Evolutionary conservation across 2,329 filamentous ascomycete genomes (phyloP).

Genomic region (Furcasterigmium furcatum): DNA sequence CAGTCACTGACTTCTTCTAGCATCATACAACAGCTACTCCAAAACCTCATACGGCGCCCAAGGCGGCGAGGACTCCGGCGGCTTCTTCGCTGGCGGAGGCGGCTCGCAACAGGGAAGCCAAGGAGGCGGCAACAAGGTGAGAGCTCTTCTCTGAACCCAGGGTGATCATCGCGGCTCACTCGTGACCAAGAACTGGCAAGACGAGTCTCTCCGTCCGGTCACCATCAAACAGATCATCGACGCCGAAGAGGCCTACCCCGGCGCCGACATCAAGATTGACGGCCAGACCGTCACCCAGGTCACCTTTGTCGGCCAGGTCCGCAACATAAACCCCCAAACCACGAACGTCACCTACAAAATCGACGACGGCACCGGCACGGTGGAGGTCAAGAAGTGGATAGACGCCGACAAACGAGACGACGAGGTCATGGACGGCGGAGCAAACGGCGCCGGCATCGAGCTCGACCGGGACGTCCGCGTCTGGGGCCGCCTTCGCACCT

Average conservation of each 20-base stretch:
- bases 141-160: background rate
- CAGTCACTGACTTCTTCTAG: slow-evolving; percentile 17
- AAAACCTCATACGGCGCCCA: slow-evolving; percentile 47
- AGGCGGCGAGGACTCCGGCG: slow-evolving; percentile 58
- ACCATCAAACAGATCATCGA: slow-evolving; percentile 94
- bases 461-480: slow-evolving; percentile 81
- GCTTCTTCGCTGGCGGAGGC: slow-evolving; percentile 53
- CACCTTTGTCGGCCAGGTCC: slow-evolving; percentile 87
- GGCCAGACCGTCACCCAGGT: slow-evolving; percentile 69
- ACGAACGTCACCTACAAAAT: slow-evolving; percentile 92
- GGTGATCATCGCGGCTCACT: background rate
- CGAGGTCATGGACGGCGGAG: slow-evolving; percentile 27
- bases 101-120: slow-evolving; percentile 56
- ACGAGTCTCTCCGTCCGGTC: slow-evolving; percentile 87
- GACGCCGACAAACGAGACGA: slow-evolving; percentile 58
- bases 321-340: slow-evolving; percentile 77
- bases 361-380: slow-evolving; percentile 89
- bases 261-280: slow-evolving; percentile 80
- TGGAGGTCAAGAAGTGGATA: slow-evolving; percentile 89
- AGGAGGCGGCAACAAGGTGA: slow-evolving; percentile 42
- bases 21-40: slow-evolving; percentile 42
- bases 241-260: slow-evolving; percentile 70
- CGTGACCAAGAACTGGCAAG: slow-evolving; percentile 46
- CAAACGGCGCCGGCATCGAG: slow-evolving; percentile 51
- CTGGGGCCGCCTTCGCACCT: slow-evolving; percentile 79